Conservation (phyloP, 768 basidiomycete genomes). For the Lyophyllum semitale region DNA sequence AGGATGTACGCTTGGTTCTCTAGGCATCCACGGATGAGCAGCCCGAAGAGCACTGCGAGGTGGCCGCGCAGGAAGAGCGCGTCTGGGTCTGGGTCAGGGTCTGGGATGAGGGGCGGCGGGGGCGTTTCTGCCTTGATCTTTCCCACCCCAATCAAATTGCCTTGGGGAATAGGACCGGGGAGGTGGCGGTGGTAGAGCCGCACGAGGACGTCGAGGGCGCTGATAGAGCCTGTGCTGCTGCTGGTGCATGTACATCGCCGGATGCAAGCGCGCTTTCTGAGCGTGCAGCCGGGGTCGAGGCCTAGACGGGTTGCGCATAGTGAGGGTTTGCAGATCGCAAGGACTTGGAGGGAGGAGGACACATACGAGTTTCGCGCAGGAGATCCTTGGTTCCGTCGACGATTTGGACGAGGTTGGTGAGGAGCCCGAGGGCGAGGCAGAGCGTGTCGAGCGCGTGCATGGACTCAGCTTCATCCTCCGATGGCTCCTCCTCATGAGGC, state of each 20-base stretch:
- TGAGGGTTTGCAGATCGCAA: background rate
- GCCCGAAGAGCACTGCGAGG: conserved; percentile 71
- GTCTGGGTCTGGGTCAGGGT: conserved; percentile 25
- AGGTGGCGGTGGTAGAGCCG: conserved; percentile 47
- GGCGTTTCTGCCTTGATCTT: conserved; percentile 26
- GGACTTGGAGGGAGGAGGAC: background rate
- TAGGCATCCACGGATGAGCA: conserved; percentile 44
- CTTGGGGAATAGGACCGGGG: background rate
- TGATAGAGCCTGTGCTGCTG: conserved; percentile 23
- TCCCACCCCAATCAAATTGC: background rate
- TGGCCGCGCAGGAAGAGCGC: conserved; percentile 68
- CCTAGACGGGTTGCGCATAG: conserved; percentile 31
- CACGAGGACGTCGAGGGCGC: conserved; percentile 52
- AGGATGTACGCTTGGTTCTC: conserved; percentile 40
- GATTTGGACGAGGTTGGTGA: conserved; percentile 75
- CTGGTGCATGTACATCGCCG: conserved; percentile 50
- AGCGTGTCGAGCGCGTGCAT: conserved; percentile 63
- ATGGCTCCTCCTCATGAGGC: conserved; percentile 5
- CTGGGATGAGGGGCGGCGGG: conserved; percentile 2
- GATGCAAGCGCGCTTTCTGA: conserved; percentile 49
- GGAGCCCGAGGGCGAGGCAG: conserved; percentile 72
- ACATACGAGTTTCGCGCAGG: conserved; percentile 53
- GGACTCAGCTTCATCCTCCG: conserved; percentile 22
- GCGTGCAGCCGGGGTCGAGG: conserved; percentile 51
- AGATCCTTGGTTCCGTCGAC: conserved; percentile 48